Evolutionary conservation across 805 yeast genomes (phyloP), one percentile per base, ranked within the genome.

Genomic region (Jamesozyma piceae): DNA sequence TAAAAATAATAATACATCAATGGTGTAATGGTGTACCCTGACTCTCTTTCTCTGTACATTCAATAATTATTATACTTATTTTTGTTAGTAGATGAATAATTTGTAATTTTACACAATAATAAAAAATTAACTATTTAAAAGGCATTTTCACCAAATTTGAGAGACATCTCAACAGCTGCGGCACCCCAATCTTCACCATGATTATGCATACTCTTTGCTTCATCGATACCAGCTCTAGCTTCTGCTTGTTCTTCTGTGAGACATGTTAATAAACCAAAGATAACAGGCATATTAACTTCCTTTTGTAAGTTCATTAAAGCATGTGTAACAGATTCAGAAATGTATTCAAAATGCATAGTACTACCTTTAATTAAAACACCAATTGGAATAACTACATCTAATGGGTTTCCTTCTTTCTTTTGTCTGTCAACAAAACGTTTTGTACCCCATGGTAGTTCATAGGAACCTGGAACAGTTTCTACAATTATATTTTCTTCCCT

Each of bases 141-240:
- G 30, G 50, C 54, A 36, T 45, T 45, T 39, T 51, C 49, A 26
- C 61, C 60, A 45, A 62, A 75, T 52, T 77, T 77, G 14, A 58
- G 39, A 3, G 76, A 81, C 97, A 92, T 90, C 69, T 90, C 98
- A 22, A 92, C 95, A 14, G 98, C 98, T 42, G 97, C 96, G 29
- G 94, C 89, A 52, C 95, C 98, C 98, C 98, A 90, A 64, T 92
- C 98, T 58, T 76, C 86, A 50, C 98, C 98, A 58, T 92, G 98
- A 69, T 90, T 90, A 65, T 92, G 97, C 79, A 80, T 75, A 17
- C 62, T 48, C 20, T 60, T 51, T 10, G 62, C 67, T 52, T 78
- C 78, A 44, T 82, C 87, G 48, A 90, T 68, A 21, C 97, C 98
- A 11, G 97, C 95, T 66, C 98, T 80, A 18, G 80, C 79, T 52